These are phyloP conservation scores for Ceratobasidium sp. DNA, from an alignment of 1,284 basidiomycete genomes.

Conservation along the genomic window DNA sequence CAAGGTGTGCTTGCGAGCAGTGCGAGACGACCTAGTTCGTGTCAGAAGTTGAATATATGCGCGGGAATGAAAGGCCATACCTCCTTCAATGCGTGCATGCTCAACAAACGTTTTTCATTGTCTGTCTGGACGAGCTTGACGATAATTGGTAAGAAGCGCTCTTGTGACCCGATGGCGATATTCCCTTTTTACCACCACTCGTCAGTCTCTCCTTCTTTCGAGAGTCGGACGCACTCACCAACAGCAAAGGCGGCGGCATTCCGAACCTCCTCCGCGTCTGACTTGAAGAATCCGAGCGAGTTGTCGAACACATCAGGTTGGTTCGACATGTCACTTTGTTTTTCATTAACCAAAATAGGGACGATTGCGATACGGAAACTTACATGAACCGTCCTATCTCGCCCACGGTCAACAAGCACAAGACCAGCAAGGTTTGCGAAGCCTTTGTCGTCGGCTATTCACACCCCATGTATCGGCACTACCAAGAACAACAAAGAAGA, in stretches of 20 bases:
- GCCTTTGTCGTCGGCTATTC: slow-evolving; percentile 66
- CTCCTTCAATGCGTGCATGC: slow-evolving; percentile 93
- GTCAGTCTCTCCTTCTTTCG: background rate
- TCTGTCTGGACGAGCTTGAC: slow-evolving; percentile 79
- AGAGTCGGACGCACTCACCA: slow-evolving; percentile 56
- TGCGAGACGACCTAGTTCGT: slow-evolving; percentile 80
- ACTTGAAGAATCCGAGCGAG: slow-evolving; percentile 73
- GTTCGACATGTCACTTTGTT: slow-evolving; percentile 74
- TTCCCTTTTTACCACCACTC: slow-evolving; percentile 64
- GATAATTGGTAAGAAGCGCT: slow-evolving; percentile 83
- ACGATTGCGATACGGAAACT: slow-evolving; percentile 46
- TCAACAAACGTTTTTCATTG: slow-evolving; percentile 77
- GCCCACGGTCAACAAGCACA: slow-evolving; percentile 86
- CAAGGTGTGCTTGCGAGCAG: slow-evolving; percentile 80
- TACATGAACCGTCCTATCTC: slow-evolving; percentile 88
- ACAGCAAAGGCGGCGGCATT: slow-evolving; percentile 90
- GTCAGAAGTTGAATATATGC: slow-evolving; percentile 22
- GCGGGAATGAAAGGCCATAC: slow-evolving; percentile 50
- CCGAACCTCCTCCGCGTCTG: slow-evolving; percentile 80
- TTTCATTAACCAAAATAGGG: slow-evolving; percentile 3
- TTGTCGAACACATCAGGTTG: slow-evolving; percentile 76
- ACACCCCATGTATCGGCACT: background rate
- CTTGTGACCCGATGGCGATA: slow-evolving; percentile 88
- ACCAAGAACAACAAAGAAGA: background rate
- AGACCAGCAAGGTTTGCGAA: slow-evolving; percentile 67